Percentiles rank a stretch among this genome's conserved stretches.
These are phyloP conservation scores for Ophiostoma pallidulum DNA, from an alignment of 2,329 filamentous ascomycete genomes.

Conservation along the genomic window DNA sequence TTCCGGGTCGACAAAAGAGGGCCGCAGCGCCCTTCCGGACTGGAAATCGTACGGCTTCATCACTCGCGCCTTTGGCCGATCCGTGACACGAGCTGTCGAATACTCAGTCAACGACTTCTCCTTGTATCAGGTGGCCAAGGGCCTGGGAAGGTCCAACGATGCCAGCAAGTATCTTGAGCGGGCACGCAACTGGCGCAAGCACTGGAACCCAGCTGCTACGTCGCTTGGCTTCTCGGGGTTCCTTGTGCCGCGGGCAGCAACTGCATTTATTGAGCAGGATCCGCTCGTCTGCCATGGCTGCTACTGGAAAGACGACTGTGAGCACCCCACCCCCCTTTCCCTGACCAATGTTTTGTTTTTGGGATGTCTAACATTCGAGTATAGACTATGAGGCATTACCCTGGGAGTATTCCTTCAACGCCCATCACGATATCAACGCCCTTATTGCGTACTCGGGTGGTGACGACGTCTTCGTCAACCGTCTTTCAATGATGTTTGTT, in stretches of 20 bases:
- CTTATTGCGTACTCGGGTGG: conserved; percentile 44
- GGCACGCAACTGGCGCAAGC: conserved; percentile 61
- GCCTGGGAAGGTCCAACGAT: conserved; percentile 38
- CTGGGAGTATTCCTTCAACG: conserved; percentile 59
- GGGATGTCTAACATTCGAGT: neutral
- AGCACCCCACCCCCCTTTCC: neutral
- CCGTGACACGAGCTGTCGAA: conserved; percentile 56
- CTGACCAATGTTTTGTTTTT: neutral
- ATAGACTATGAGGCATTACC: conserved; percentile 48
- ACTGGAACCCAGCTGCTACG: conserved; percentile 53
- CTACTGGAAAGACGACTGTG: conserved; percentile 48
- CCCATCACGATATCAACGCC: conserved; percentile 54
- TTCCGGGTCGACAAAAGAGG: conserved; percentile 56
- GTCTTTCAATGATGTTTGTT: conserved; percentile 53
- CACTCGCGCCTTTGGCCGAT: conserved; percentile 50
- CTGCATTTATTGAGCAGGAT: conserved; percentile 32
- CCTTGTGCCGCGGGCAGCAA: conserved; percentile 48
- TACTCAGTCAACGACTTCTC: conserved; percentile 57
- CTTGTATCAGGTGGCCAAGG: conserved; percentile 53
- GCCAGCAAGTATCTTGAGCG: conserved; percentile 51
- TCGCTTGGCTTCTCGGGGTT: conserved; percentile 56
- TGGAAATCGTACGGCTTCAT: conserved; percentile 59
- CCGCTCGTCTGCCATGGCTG: conserved; percentile 52
- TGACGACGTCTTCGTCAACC: conserved; percentile 39
- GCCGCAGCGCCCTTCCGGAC: conserved; percentile 58